Percentiles rank a stretch among this genome's conserved stretches.
These are phyloP conservation scores for Cladosporium oxysporum DNA, from an alignment of 2,329 filamentous ascomycete species.

Conservation along the genomic window DNA sequence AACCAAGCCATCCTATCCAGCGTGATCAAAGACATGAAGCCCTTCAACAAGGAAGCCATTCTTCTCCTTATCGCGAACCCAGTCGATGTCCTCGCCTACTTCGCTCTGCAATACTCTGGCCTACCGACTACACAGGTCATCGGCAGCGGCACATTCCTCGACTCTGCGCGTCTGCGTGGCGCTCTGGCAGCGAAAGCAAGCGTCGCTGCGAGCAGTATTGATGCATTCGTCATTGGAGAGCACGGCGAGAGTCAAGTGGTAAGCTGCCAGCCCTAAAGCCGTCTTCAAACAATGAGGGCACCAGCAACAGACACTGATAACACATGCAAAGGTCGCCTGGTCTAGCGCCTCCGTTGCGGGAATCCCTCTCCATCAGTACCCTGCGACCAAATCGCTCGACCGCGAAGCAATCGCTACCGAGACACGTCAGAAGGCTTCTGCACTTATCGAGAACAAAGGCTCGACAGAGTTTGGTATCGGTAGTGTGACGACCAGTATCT, in stretches of 20 bases:
- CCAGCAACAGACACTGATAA: not conserved
- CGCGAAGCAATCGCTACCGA: conserved; percentile 44
- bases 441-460: conserved; percentile 53
- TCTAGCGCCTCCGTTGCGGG: conserved; percentile 47
- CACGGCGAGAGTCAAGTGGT: conserved; percentile 53
- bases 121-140: conserved; percentile 53
- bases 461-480: conserved; percentile 55
- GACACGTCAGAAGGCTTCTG: conserved; percentile 50
- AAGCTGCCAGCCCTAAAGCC: conserved; percentile 10
- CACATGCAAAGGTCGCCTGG: conserved; percentile 42
- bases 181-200: conserved; percentile 44
- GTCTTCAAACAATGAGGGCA: too few relatives aligned
- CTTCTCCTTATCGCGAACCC: conserved; percentile 57
- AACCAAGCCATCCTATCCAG: conserved; percentile 52
- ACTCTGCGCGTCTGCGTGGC: conserved; percentile 53
- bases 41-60: conserved; percentile 51
- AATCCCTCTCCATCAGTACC: conserved; percentile 38
- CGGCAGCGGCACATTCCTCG: conserved; percentile 56
- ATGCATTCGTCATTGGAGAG: conserved; percentile 52
- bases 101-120: conserved; percentile 51
- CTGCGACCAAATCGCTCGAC: conserved; percentile 37
- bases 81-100: conserved; percentile 56
- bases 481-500: conserved; percentile 51
- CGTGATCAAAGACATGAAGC: conserved; percentile 52
- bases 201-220: conserved; percentile 42